phyloP scores from a whole-genome alignment of 768 basidiomycete genomes.

The Amanita pseudoporphyria region DNA sequence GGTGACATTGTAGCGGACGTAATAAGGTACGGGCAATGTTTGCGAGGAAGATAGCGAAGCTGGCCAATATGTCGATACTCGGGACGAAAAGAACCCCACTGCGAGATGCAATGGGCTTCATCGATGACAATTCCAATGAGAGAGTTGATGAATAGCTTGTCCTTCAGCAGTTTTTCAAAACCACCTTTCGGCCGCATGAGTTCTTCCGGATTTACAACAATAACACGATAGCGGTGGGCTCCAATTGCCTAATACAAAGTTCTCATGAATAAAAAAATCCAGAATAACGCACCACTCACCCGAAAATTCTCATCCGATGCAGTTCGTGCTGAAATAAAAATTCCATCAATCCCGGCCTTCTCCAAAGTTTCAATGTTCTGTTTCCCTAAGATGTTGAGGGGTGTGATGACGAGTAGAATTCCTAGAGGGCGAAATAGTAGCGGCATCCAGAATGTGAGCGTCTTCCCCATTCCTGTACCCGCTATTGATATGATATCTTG shows the following conservation, averaged over 20 bases:
- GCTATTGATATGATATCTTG: too few species aligned
- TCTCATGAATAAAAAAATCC: neutral
- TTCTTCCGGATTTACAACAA: too few species aligned
- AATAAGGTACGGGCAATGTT: neutral
- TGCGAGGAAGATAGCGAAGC: slow-evolving; percentile 3
- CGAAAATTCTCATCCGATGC: slow-evolving; percentile 11
- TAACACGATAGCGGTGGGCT: slow-evolving; percentile 11
- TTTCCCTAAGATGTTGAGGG: slow-evolving; percentile 16
- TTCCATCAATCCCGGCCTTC: slow-evolving; percentile 10
- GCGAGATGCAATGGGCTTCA: slow-evolving; percentile 20
- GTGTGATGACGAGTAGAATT: slow-evolving; percentile 14
- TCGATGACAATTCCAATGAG: slow-evolving; percentile 21
- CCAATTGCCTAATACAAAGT: slow-evolving; percentile 12
- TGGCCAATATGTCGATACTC: slow-evolving; percentile 13
- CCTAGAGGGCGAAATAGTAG: slow-evolving; percentile 10
- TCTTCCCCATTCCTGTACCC: too few species aligned
- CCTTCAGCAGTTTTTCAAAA: neutral
- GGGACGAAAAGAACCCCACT: too few species aligned
- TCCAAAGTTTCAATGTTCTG: slow-evolving; percentile 11
- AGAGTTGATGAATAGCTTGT: neutral
- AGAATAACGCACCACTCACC: slow-evolving; percentile 9
- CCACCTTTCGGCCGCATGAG: too few species aligned
- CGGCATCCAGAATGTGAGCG: too few species aligned
- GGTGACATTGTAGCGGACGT: neutral
- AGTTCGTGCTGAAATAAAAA: slow-evolving; percentile 12